A percentile compares a stretch with the other conserved stretches of the same genome.
These are phyloP conservation scores for Cladosporium sp. DNA, from an alignment of 2,329 filamentous ascomycete species.

Conservation along the genomic window DNA sequence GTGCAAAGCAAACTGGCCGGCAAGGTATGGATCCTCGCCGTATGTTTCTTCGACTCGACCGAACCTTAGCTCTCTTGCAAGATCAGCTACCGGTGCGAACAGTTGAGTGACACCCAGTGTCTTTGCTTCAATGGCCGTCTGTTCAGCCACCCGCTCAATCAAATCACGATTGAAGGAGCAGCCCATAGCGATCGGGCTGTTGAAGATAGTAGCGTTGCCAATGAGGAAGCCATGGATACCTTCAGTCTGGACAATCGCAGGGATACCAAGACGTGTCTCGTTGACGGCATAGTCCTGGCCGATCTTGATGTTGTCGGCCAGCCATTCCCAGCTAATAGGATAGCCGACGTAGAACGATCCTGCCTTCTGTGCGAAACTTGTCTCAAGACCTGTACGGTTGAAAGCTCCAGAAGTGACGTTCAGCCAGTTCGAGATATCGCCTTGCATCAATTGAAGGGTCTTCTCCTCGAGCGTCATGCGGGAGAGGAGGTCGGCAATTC, in stretches of 20 bases:
- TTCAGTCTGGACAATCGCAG: slow-evolving; percentile 71
- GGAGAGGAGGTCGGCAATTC: slow-evolving; percentile 66
- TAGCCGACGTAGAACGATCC: slow-evolving; percentile 73
- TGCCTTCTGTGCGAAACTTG: slow-evolving; percentile 65
- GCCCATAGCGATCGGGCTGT: slow-evolving; percentile 71
- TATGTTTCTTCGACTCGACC: slow-evolving; percentile 74
- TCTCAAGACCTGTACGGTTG: slow-evolving; percentile 66
- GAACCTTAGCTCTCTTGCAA: slow-evolving; percentile 69
- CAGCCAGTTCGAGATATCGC: slow-evolving; percentile 73
- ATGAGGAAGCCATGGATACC: slow-evolving; percentile 72
- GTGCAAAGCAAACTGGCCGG: slow-evolving; percentile 66
- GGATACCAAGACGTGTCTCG: slow-evolving; percentile 68
- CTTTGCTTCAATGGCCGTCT: slow-evolving; percentile 65
- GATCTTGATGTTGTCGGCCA: slow-evolving; percentile 62
- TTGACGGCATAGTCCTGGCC: slow-evolving; percentile 69
- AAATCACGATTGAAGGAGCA: slow-evolving; percentile 72
- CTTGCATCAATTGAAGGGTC: slow-evolving; percentile 61
- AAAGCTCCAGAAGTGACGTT: slow-evolving; percentile 66
- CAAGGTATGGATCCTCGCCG: slow-evolving; percentile 67
- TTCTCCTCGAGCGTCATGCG: slow-evolving; percentile 77
- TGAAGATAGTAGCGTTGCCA: slow-evolving; percentile 75
- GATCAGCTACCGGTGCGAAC: slow-evolving; percentile 69
- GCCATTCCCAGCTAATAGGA: slow-evolving; percentile 62
- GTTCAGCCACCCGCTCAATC: slow-evolving; percentile 42
- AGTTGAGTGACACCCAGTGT: slow-evolving; percentile 72